Evolutionary conservation across 164 flowering plant genomes (phyloP).

Genomic region (Platanus orientalis): DNA sequence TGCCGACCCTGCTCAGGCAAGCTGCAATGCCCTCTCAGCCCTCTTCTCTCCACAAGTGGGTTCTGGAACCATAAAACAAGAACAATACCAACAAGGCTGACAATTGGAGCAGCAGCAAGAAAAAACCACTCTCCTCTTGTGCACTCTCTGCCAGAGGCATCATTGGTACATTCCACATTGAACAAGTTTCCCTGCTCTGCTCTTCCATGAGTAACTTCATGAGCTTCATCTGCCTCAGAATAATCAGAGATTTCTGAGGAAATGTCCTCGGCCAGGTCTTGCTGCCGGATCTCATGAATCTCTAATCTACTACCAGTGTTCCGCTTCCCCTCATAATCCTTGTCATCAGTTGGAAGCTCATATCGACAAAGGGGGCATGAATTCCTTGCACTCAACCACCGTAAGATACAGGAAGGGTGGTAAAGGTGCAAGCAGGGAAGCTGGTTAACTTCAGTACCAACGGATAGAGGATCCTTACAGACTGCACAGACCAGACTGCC

Average conservation of each 20-base stretch:
- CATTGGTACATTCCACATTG: constrained; percentile 10
- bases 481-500: constrained; percentile 64
- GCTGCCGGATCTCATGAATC: constrained; percentile 26
- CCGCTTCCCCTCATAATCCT: constrained; percentile 58
- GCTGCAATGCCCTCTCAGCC: constrained; percentile 11
- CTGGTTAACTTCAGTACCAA: constrained; percentile 57
- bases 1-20: constrained; percentile 19
- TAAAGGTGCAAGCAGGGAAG: constrained; percentile 86
- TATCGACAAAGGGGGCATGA: constrained; percentile 91
- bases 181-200: constrained; percentile 8
- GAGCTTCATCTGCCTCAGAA: constrained; percentile 27
- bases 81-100: constrained; percentile 66
- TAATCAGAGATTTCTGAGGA: constrained; percentile 27
- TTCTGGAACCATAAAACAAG: constrained; percentile 67
- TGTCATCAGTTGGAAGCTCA: constrained; percentile 92
- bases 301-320: constrained; percentile 6
- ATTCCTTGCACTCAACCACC: constrained; percentile 81
- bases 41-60: constrained; percentile 34
- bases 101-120: constrained; percentile 73
- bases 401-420: constrained; percentile 76
- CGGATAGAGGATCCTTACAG: constrained; percentile 62
- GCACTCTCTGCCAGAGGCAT: constrained; percentile 18
- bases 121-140: constrained; percentile 61
- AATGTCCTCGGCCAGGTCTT: constrained; percentile 34
- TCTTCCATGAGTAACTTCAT: constrained; percentile 12